Conservation (phyloP, 495 filamentous ascomycete genomes). For the Pyrenopolyporus hunteri region DNA sequence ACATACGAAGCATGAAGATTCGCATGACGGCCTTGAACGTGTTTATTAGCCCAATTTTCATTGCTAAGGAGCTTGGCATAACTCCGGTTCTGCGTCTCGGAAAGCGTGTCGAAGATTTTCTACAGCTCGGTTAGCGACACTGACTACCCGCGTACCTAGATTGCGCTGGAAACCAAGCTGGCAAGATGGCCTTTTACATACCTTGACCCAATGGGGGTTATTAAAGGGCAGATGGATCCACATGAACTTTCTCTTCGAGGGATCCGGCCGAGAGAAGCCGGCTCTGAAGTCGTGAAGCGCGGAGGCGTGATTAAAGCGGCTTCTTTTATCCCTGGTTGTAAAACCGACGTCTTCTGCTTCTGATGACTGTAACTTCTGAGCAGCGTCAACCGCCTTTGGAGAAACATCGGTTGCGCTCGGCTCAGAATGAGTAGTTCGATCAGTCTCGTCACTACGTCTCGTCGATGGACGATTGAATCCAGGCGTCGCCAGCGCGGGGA, state of each 20-base stretch:
- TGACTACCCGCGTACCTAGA: background rate
- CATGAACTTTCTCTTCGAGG: conserved; percentile 55
- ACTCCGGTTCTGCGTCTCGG: conserved; percentile 42
- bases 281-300: conserved; percentile 39
- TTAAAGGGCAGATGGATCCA: conserved; percentile 74
- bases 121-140: conserved; percentile 38
- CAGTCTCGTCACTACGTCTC: conserved; percentile 34
- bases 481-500: conserved; percentile 38
- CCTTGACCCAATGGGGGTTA: conserved; percentile 70
- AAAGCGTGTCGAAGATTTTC: conserved; percentile 49
- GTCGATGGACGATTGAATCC: conserved; percentile 39
- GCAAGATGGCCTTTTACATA: too few species aligned
- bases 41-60: conserved; percentile 54
- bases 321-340: conserved; percentile 9
- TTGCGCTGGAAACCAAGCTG: too few species aligned
- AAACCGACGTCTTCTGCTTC: conserved; percentile 12
- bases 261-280: conserved; percentile 49
- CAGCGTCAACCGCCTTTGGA: conserved; percentile 4
- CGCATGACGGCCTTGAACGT: conserved; percentile 52
- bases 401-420: conserved; percentile 24
- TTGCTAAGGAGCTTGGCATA: conserved; percentile 57
- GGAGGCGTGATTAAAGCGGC: conserved; percentile 2
- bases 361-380: background rate
- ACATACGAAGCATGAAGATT: conserved; percentile 55
- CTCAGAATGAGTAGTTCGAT: conserved; percentile 43